Evolutionary conservation across 352 stramenopile species (phyloP).

Genomic region (Pythium aquatile): DNA sequence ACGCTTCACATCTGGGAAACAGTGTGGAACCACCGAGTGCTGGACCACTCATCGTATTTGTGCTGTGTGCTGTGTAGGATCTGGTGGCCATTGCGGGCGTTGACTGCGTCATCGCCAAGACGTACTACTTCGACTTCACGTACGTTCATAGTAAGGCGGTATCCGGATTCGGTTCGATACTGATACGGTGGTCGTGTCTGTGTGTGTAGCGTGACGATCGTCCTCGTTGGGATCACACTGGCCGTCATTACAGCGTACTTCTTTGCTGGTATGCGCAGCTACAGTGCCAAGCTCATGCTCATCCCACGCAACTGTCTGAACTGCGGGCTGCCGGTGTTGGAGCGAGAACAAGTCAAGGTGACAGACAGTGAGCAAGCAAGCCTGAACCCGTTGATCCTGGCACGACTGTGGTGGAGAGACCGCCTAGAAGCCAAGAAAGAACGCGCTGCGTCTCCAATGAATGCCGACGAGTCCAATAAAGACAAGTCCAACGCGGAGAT

Average conservation of each 20-base stretch:
- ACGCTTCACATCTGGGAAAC: background rate
- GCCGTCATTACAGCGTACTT: constrained; percentile 59
- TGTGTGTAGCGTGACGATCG: constrained; percentile 49
- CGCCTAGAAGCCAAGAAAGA: constrained; percentile 10
- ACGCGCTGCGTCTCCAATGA: background rate
- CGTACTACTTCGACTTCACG: constrained; percentile 78
- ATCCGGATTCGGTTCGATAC: background rate
- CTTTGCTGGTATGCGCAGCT: constrained; percentile 63
- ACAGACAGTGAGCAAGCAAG: constrained; percentile 49
- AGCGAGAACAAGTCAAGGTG: constrained; percentile 39
- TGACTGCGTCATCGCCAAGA: constrained; percentile 72
- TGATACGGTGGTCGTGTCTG: background rate
- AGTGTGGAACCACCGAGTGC: background rate
- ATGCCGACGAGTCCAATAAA: background rate
- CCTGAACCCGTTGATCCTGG: constrained; percentile 47
- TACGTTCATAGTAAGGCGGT: constrained; percentile 10
- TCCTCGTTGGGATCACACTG: constrained; percentile 43
- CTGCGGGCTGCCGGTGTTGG: constrained; percentile 61
- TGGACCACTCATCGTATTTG: background rate
- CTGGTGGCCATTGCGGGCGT: constrained; percentile 67
- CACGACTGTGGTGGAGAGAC: constrained; percentile 44
- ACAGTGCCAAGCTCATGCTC: constrained; percentile 55
- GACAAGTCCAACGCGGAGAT: background rate
- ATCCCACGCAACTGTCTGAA: constrained; percentile 72
- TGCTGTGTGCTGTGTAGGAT: constrained; percentile 35